phyloP scores from a whole-genome alignment of 2,329 filamentous ascomycete species.

The Xylariomycetidae sp. region DNA sequence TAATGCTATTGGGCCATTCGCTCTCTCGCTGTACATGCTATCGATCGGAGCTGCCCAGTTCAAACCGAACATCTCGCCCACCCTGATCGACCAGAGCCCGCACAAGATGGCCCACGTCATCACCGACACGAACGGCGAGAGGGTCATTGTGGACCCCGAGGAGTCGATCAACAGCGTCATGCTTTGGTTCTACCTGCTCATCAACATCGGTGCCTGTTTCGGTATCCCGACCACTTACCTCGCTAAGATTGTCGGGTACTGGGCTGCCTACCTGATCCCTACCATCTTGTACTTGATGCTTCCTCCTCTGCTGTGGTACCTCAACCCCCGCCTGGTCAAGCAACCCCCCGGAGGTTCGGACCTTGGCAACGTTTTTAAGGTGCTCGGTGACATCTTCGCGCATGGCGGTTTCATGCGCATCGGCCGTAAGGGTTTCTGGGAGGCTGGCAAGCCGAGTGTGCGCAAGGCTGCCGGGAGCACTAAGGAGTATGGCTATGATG shows the following conservation, averaged over 20 bases:
- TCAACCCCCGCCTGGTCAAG: slow-evolving; percentile 53
- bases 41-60: slow-evolving; percentile 61
- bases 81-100: slow-evolving; percentile 63
- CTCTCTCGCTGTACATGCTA: slow-evolving; percentile 55
- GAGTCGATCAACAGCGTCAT: slow-evolving; percentile 61
- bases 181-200: slow-evolving; percentile 55
- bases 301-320: slow-evolving; percentile 52
- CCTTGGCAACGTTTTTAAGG: slow-evolving; percentile 37
- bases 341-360: slow-evolving; percentile 63
- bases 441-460: slow-evolving; percentile 48
- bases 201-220: slow-evolving; percentile 48
- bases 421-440: slow-evolving; percentile 43
- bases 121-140: slow-evolving; percentile 50
- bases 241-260: slow-evolving; percentile 44
- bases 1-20: slow-evolving; percentile 46
- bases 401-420: slow-evolving; percentile 23
- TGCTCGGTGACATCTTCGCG: slow-evolving; percentile 31
- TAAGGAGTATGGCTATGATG: slow-evolving; percentile 46
- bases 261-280: slow-evolving; percentile 40
- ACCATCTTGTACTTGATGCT: slow-evolving; percentile 54
- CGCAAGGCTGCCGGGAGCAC: slow-evolving; percentile 35
- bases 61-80: slow-evolving; percentile 67
- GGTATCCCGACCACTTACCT: slow-evolving; percentile 47
- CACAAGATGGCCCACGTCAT: slow-evolving; percentile 50
- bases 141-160: slow-evolving; percentile 62